Evolutionary conservation across 2,329 filamentous ascomycete species (phyloP).

Genomic region (Trichoderma sp.): DNA sequence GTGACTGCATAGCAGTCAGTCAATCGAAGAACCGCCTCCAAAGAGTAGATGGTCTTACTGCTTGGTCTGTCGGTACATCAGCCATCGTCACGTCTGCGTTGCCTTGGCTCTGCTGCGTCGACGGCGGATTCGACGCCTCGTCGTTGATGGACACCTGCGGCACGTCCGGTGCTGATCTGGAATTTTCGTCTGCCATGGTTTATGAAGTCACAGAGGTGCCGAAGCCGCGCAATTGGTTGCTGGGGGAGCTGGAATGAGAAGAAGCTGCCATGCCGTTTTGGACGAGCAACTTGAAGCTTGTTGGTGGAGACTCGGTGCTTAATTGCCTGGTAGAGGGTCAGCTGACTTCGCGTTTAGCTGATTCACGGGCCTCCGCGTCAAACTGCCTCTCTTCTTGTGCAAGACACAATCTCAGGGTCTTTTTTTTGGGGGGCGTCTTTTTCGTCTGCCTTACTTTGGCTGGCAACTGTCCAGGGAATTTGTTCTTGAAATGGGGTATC

Average conservation of each 20-base stretch:
- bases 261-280: constrained; percentile 17
- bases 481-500: constrained; percentile 21
- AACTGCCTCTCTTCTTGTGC: constrained; percentile 18
- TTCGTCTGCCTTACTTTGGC: background rate
- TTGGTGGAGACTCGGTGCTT: constrained; percentile 4
- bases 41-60: constrained; percentile 38
- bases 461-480: background rate
- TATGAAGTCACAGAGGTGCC: background rate
- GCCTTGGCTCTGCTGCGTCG: constrained; percentile 29
- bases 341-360: constrained; percentile 44
- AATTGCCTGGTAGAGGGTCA: constrained; percentile 36
- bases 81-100: constrained; percentile 48
- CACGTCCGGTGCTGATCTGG: constrained; percentile 31
- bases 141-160: constrained; percentile 34
- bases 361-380: constrained; percentile 26
- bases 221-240: constrained; percentile 2
- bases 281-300: background rate
- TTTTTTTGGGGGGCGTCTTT: no score
- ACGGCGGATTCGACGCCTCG: constrained; percentile 31
- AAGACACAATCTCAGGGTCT: background rate
- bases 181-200: constrained; percentile 40
- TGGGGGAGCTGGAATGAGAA: constrained; percentile 3
- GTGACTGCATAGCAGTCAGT: constrained; percentile 36
- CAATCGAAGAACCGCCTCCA: background rate
- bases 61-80: constrained; percentile 47